Evolutionary conservation across 306 rosid species (phyloP).

Genomic region (Ormosia emarginata): DNA sequence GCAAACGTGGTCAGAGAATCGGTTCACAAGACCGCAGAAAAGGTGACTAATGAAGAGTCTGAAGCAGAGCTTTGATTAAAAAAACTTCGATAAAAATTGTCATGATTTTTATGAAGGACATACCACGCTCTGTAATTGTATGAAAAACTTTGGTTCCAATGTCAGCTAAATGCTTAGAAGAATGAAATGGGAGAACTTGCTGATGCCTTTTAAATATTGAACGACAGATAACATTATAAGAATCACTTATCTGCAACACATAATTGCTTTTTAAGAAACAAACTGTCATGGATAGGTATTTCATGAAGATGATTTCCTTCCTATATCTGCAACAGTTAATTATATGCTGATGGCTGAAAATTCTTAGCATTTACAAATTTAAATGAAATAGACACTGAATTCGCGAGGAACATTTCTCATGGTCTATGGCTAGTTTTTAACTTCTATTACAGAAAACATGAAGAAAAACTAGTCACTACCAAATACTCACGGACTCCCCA

Average conservation of each 20-base stretch:
- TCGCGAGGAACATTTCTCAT: neutral
- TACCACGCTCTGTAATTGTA: neutral
- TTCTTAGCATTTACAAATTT: neutral
- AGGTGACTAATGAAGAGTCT: constrained; percentile 20
- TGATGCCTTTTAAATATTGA: neutral
- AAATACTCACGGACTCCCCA: neutral
- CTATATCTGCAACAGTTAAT: neutral
- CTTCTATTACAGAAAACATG: neutral
- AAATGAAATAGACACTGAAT: neutral
- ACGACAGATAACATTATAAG: neutral
- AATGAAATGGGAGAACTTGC: neutral
- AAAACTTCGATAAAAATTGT: neutral
- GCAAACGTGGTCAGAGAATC: constrained; percentile 33
- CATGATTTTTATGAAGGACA: neutral
- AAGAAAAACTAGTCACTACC: neutral
- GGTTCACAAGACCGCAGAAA: constrained; percentile 25
- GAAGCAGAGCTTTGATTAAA: constrained; percentile 27
- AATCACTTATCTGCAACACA: neutral
- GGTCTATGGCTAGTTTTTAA: neutral
- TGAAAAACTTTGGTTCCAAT: too few relatives aligned
- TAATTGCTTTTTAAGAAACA: neutral
- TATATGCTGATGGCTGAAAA: neutral
- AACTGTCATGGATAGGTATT: neutral
- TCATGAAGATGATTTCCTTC: neutral
- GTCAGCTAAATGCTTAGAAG: neutral